These are phyloP conservation scores for Brettanomyces custersianus DNA, from an alignment of 805 yeast species.

Conservation along the genomic window DNA sequence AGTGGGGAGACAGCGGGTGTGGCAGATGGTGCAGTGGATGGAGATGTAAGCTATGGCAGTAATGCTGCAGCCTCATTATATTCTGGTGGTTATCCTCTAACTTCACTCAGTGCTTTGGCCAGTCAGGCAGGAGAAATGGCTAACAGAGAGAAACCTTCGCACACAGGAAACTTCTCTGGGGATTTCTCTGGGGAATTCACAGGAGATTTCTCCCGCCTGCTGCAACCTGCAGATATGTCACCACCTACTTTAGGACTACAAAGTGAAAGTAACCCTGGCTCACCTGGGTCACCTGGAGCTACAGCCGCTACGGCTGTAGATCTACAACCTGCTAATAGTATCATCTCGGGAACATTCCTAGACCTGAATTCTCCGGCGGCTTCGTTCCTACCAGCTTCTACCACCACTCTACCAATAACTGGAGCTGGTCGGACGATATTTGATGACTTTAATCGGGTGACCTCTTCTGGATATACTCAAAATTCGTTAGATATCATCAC, in stretches of 20 bases:
- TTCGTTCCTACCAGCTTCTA: slow-evolving; percentile 6
- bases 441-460: no score
- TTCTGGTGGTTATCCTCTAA: slow-evolving; percentile 3
- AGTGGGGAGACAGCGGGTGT: no score
- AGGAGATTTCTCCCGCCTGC: no score
- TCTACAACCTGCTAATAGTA: slow-evolving; percentile 3
- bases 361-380: slow-evolving; percentile 12
- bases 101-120: slow-evolving; percentile 14
- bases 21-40: slow-evolving; percentile 21
- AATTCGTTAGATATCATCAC: slow-evolving; percentile 5
- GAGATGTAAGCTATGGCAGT: no score
- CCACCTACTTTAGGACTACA: slow-evolving; percentile 4
- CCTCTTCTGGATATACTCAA: no score
- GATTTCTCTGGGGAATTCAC: no score
- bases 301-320: no score
- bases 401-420: neutral
- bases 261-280: no score
- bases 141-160: neutral
- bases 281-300: no score
- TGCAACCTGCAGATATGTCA: slow-evolving; percentile 1
- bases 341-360: slow-evolving; percentile 5
- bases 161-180: no score
- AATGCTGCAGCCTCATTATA: no score
- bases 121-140: slow-evolving; percentile 5
- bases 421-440: no score